Conservation (phyloP, 805 yeast genomes). For the Huiozyma sinensis region DNA sequence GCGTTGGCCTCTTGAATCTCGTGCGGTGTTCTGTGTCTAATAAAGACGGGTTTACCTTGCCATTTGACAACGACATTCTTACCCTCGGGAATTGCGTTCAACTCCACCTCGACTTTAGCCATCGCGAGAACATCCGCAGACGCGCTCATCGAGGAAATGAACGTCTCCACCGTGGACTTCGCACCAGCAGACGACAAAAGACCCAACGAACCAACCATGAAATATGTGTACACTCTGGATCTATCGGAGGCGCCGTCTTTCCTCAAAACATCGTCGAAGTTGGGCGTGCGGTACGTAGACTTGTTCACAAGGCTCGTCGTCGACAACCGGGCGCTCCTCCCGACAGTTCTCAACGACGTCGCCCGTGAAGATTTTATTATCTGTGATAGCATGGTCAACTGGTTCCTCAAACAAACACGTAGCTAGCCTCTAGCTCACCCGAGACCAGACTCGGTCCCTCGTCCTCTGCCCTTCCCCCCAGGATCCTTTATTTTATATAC, state of each 20-base stretch:
- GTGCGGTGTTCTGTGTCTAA: slow-evolving; percentile 91
- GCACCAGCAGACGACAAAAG: slow-evolving; percentile 87
- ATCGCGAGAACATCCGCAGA: slow-evolving; percentile 98
- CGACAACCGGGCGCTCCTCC: slow-evolving; percentile 13
- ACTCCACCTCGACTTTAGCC: slow-evolving; percentile 98
- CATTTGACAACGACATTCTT: slow-evolving; percentile 97
- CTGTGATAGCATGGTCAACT: no score
- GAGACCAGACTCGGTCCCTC: no score
- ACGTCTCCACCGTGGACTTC: slow-evolving; percentile 88
- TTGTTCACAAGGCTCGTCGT: slow-evolving; percentile 32
- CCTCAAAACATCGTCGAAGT: slow-evolving; percentile 72
- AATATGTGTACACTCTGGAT: slow-evolving; percentile 81
- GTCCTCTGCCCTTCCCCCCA: no score
- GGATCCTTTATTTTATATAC: no score
- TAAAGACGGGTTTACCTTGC: slow-evolving; percentile 99
- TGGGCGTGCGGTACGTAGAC: slow-evolving; percentile 84
- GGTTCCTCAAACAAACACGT: no score
- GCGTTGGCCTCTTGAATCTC: slow-evolving; percentile 92
- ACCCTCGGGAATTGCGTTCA: slow-evolving; percentile 90
- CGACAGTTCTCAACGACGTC: neutral
- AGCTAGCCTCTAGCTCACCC: no score
- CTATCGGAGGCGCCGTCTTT: slow-evolving; percentile 59
- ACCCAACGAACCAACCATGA: slow-evolving; percentile 96
- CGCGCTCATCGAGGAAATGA: slow-evolving; percentile 89
- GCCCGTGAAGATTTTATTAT: neutral